A percentile compares a stretch with the other conserved stretches of the same genome.
These are phyloP conservation scores for Penicillium expansum DNA, from an alignment of 2,329 filamentous ascomycete genomes.

Conservation along the genomic window DNA sequence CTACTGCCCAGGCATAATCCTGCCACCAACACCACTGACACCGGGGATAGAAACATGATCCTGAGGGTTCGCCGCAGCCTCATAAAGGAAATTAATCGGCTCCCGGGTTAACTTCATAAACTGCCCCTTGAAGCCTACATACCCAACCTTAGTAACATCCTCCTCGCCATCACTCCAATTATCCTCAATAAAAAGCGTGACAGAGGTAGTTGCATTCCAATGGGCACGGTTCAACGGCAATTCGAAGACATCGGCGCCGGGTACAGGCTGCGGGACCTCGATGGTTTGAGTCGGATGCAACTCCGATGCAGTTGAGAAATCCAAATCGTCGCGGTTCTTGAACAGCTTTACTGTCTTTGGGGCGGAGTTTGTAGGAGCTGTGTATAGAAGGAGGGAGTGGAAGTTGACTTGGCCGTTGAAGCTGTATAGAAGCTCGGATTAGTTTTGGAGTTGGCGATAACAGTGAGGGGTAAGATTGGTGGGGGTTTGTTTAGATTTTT, in stretches of 20 bases:
- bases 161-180: constrained; percentile 82
- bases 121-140: constrained; percentile 90
- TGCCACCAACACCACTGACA: constrained; percentile 39
- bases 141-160: constrained; percentile 74
- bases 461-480: constrained; percentile 25
- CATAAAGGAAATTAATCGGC: constrained; percentile 83
- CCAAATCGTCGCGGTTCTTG: constrained; percentile 80
- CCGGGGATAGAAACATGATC: constrained; percentile 65
- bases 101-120: constrained; percentile 84
- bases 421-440: constrained; percentile 44
- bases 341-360: constrained; percentile 84
- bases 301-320: constrained; percentile 74
- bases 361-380: constrained; percentile 66
- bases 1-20: constrained; percentile 45
- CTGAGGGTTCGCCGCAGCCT: constrained; percentile 84
- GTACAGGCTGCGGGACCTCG: constrained; percentile 69
- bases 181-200: constrained; percentile 86
- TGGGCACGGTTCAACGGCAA: constrained; percentile 81
- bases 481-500: constrained; percentile 13
- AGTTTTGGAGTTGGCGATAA: constrained; percentile 7
- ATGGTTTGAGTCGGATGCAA: constrained; percentile 70
- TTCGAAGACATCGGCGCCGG: constrained; percentile 68
- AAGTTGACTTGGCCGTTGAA: constrained; percentile 94
- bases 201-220: constrained; percentile 79
- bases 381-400: constrained; percentile 82